Evolutionary conservation across 192 early-diverging fungal genomes (phyloP).

Genomic region (Nowakowskiella sp.): DNA sequence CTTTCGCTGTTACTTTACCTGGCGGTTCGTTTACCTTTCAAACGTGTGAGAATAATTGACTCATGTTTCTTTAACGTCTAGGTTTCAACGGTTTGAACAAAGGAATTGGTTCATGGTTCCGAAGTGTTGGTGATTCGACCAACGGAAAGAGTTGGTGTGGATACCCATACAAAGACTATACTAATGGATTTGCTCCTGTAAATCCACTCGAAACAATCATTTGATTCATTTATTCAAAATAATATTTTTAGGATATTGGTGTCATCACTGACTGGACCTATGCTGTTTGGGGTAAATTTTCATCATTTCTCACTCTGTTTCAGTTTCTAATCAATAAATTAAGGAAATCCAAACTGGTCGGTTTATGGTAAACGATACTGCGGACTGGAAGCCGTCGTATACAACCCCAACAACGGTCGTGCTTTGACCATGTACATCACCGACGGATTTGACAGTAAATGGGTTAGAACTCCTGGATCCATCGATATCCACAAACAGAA

Average conservation of each 20-base stretch:
- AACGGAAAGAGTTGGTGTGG: conserved; percentile 18
- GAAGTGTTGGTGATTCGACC: conserved; percentile 5
- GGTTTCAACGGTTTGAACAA: background rate
- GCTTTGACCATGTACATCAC: conserved; percentile 12
- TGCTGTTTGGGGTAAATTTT: too few species aligned
- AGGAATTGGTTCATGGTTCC: conserved; percentile 20
- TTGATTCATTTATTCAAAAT: too few species aligned
- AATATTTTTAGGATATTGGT: too few species aligned
- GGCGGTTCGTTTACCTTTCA: too few species aligned
- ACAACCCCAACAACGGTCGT: conserved; percentile 2
- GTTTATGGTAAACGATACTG: conserved; percentile 2
- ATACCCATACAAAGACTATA: conserved; percentile 19
- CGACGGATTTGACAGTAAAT: conserved; percentile 14
- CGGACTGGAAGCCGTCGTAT: conserved; percentile 18
- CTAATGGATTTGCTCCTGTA: conserved; percentile 11
- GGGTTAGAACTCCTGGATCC: conserved; percentile 9
- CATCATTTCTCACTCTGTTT: too few species aligned
- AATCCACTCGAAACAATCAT: background rate
- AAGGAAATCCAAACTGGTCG: too few species aligned
- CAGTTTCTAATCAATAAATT: too few species aligned
- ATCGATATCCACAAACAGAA: conserved; percentile 12
- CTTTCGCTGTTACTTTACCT: too few species aligned
- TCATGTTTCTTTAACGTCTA: too few species aligned
- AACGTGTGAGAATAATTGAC: too few species aligned
- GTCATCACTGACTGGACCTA: too few species aligned